Evolutionary conservation across 2,329 filamentous ascomycete genomes (phyloP).

Genomic region (Monilinia vaccinii-corymbosi): DNA sequence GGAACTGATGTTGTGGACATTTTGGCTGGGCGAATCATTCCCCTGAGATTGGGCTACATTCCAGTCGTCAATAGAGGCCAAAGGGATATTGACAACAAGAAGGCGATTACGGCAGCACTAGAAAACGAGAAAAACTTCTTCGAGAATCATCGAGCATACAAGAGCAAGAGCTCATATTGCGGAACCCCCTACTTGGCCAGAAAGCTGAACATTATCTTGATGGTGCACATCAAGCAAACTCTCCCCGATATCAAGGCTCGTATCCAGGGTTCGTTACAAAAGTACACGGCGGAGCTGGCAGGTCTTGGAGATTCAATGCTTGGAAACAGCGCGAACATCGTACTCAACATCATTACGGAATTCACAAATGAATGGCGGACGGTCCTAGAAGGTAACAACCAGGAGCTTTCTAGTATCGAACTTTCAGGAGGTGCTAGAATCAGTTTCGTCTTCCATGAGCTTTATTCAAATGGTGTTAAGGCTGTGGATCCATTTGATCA

Average conservation of each 20-base stretch:
- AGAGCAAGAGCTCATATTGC: constrained; percentile 98
- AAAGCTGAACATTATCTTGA: constrained; percentile 95
- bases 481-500: constrained; percentile 95
- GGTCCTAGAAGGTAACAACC: constrained; percentile 92
- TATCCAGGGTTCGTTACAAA: constrained; percentile 87
- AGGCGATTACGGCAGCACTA: constrained; percentile 80
- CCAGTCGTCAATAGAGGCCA: constrained; percentile 97
- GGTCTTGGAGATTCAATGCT: constrained; percentile 88
- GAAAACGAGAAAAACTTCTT: constrained; percentile 97
- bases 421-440: constrained; percentile 96
- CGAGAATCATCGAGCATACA: constrained; percentile 95
- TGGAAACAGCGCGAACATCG: constrained; percentile 91
- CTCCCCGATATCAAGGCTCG: constrained; percentile 96
- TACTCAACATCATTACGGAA: constrained; percentile 97
- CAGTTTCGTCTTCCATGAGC: constrained; percentile 97
- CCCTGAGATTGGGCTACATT: constrained; percentile 86
- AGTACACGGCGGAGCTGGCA: constrained; percentile 75
- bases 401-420: constrained; percentile 87
- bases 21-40: constrained; percentile 93
- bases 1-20: constrained; percentile 98
- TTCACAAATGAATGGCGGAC: constrained; percentile 97
- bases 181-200: constrained; percentile 93
- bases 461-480: constrained; percentile 96
- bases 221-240: constrained; percentile 99
- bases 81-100: constrained; percentile 97